Conservation (phyloP, 1,139 yeast species). For the Saccharomyces hybrid region DNA sequence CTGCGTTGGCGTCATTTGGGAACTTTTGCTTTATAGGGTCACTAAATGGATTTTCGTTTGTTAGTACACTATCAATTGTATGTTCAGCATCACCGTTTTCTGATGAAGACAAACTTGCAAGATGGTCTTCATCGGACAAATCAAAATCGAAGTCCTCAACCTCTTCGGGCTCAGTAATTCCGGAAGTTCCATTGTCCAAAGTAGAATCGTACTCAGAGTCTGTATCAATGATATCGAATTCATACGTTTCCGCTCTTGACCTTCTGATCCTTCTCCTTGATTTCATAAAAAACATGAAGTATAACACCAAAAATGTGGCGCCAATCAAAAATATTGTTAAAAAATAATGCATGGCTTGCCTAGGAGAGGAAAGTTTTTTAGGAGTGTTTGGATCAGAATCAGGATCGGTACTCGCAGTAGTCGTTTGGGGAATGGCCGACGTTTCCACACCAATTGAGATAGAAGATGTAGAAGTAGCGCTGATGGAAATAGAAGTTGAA, state of each 20-base stretch:
- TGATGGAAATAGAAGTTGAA: not conserved
- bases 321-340: conserved; percentile 55
- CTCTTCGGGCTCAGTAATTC: conserved; percentile 11
- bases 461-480: not conserved
- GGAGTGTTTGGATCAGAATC: conserved; percentile 17
- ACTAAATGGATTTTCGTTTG: not conserved
- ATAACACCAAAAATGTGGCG: conserved; percentile 44
- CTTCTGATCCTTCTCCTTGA: conserved; percentile 52
- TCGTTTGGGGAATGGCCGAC: conserved; percentile 1
- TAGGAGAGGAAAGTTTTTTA: conserved; percentile 19
- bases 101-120: conserved; percentile 1
- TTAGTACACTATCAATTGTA: not conserved
- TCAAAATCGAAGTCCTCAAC: conserved; percentile 30
- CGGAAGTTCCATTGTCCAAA: conserved; percentile 16
- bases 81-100: conserved; percentile 1
- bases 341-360: conserved; percentile 39
- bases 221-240: conserved; percentile 69
- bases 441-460: conserved; percentile 2
- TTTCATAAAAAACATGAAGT: conserved; percentile 41
- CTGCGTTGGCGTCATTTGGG: not conserved
- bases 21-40: not conserved
- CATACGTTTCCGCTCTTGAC: conserved; percentile 62
- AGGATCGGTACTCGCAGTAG: conserved; percentile 5
- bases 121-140: conserved; percentile 27
- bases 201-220: conserved; percentile 35